Conservation (phyloP, 352 stramenopile genomes). For the Phytophthora fragariaefolia region DNA sequence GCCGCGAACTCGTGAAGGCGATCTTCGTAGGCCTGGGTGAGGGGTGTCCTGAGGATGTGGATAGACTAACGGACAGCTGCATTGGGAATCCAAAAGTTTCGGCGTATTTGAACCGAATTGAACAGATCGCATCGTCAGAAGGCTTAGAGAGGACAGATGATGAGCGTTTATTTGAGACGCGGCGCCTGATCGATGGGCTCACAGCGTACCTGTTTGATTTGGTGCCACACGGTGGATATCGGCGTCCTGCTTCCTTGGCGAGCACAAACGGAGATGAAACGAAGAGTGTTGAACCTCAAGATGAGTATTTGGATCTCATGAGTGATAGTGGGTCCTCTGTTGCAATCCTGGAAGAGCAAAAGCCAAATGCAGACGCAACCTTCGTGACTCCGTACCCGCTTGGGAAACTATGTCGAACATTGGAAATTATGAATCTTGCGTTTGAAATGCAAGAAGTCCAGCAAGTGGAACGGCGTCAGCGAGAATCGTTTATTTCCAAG, state of each 20-base stretch:
- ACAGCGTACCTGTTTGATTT: conserved; percentile 28
- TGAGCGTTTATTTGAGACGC: conserved; percentile 27
- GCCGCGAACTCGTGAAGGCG: conserved; percentile 71
- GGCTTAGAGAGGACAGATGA: conserved; percentile 31
- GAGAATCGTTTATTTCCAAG: conserved; percentile 34
- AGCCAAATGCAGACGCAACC: conserved; percentile 19
- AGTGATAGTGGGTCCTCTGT: conserved; percentile 53
- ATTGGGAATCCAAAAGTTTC: conserved; percentile 58
- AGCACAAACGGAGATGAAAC: conserved; percentile 23
- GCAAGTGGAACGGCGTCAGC: conserved; percentile 23
- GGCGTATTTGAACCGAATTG: conserved; percentile 61
- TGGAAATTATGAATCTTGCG: conserved; percentile 60
- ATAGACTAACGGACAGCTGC: conserved; percentile 46
- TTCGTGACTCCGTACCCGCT: conserved; percentile 41
- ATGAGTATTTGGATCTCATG: conserved; percentile 32
- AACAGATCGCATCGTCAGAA: conserved; percentile 48
- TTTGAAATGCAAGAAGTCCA: conserved; percentile 62
- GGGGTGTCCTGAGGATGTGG: conserved; percentile 23
- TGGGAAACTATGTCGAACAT: conserved; percentile 45
- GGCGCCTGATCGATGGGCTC: conserved; percentile 28
- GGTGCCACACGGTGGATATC: conserved; percentile 13
- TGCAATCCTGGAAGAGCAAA: conserved; percentile 41
- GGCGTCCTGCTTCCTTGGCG: conserved; percentile 13
- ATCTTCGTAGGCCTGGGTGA: conserved; percentile 44
- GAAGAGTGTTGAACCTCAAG: conserved; percentile 15